A percentile compares a stretch with the other conserved stretches of the same genome.
Evolutionary conservation across 192 early-diverging fungal species (phyloP).

Genomic region (Backusella mclennaniae): DNA sequence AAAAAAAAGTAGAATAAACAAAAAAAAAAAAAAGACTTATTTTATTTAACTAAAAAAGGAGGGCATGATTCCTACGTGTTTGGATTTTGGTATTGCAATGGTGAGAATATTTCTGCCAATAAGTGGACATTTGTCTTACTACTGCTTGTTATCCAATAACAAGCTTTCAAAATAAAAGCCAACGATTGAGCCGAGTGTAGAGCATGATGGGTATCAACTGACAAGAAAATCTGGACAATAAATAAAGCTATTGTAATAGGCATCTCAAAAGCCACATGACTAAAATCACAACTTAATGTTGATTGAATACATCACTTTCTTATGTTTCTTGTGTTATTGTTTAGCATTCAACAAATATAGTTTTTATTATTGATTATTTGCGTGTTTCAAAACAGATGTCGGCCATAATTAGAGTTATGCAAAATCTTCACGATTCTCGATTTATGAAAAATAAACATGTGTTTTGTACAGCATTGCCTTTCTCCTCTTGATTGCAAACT

Average conservation of each 20-base stretch:
- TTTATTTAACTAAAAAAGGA: neutral
- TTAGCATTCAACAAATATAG: neutral
- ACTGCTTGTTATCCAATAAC: neutral
- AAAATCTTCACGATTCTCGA: neutral
- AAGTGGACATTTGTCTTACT: neutral
- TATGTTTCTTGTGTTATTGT: neutral
- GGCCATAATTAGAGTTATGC: neutral
- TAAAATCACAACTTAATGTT: neutral
- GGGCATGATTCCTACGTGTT: neutral
- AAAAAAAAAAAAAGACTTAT: neutral
- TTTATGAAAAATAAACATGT: neutral
- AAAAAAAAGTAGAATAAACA: neutral
- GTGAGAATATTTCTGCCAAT: neutral
- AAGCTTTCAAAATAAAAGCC: neutral
- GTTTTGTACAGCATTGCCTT: no score
- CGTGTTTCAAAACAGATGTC: neutral
- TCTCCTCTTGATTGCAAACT: neutral
- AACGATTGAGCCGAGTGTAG: neutral
- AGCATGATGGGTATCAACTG: neutral
- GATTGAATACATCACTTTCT: neutral
- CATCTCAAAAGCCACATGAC: neutral
- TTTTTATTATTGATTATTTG: neutral
- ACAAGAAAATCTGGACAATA: neutral
- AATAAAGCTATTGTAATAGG: neutral
- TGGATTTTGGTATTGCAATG: neutral